Evolutionary conservation across 495 filamentous ascomycete species (phyloP), one percentile per base, ranked within the genome.

Genomic region (Parachaetomium inaequale): DNA sequence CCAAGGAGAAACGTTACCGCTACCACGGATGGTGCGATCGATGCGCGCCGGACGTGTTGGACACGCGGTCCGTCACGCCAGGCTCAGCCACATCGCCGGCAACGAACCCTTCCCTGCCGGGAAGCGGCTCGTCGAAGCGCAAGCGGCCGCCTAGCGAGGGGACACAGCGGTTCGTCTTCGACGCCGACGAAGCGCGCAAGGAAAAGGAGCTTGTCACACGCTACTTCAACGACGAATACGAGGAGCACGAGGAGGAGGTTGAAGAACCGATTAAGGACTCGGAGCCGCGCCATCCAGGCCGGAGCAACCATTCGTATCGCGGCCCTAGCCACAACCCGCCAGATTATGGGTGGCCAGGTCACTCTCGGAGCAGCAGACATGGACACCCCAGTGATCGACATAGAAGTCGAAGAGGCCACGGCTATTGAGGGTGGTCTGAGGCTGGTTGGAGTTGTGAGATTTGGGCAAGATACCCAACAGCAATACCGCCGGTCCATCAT

Each of bases 161-260:
- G 10, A 96, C 95, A 1, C 82, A 94, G 31, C 87, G 94, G 14
- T 98, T 96, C 70, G 91, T 96, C 79, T 85, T 98, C 31, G 91
- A 97, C 68, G 83, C 88, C 14, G 86, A 84, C 47, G 82, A 88
- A 55, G 93, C 91, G 14, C 81, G 80, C 40, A 80, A 78, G 21
- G 94, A 98, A 76, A 84, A 84, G 66, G 76, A 79, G 17, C 74
- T 80, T 8, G 88, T 94, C 12, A 78, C 82, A 12, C 78, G 84
- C 58, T 89, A 85, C 70, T 89, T 87, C 70, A 84, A 84, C 61
- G 85, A 87, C 32, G 90, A 92, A 67, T 87, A 87, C 71, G 91
- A 95, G 66, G 89, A 95, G 71, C 84, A 84, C 63, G 86, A 89
- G 66, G 77, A 85, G 47, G 86, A 88, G 66, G 77, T 88, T 19